These are phyloP conservation scores for Erysimum cheiranthoides DNA, from an alignment of 345 rosid species.

Conservation along the genomic window DNA sequence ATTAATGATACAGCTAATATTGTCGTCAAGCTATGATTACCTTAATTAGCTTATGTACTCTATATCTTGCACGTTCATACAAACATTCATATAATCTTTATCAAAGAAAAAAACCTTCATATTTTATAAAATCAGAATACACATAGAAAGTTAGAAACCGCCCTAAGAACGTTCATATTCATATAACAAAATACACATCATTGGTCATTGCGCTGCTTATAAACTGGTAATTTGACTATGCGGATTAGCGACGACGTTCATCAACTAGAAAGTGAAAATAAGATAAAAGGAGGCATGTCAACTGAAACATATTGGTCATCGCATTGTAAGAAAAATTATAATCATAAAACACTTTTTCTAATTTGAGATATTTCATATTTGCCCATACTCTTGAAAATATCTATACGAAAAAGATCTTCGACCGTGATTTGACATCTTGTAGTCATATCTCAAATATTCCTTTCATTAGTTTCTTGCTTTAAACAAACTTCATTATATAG, in stretches of 20 bases:
- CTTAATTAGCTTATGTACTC: not conserved
- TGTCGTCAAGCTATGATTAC: not conserved
- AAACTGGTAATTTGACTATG: not conserved
- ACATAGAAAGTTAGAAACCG: not conserved
- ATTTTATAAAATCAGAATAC: not conserved
- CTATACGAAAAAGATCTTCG: not conserved
- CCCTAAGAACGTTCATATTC: not conserved
- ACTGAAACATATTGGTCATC: not conserved
- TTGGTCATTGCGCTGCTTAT: not conserved
- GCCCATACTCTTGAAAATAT: slow-evolving; percentile 18
- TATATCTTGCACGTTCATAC: not conserved
- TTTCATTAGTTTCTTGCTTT: slow-evolving; percentile 30
- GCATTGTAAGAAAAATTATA: not conserved
- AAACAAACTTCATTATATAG: slow-evolving; percentile 25
- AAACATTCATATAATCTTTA: not conserved
- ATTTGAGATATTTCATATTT: slow-evolving; percentile 1
- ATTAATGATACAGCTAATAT: not conserved
- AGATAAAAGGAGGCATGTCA: slow-evolving; percentile 1
- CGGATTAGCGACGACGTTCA: not conserved
- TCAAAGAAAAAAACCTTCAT: not conserved
- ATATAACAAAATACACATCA: not conserved
- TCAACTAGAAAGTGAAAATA: not conserved
- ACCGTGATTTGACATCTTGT: slow-evolving; percentile 2
- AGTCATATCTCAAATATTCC: slow-evolving; percentile 15
- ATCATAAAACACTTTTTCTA: not conserved